These are phyloP conservation scores for Strobilomyces dryophilus DNA, from an alignment of 768 basidiomycete species.

Conservation along the genomic window DNA sequence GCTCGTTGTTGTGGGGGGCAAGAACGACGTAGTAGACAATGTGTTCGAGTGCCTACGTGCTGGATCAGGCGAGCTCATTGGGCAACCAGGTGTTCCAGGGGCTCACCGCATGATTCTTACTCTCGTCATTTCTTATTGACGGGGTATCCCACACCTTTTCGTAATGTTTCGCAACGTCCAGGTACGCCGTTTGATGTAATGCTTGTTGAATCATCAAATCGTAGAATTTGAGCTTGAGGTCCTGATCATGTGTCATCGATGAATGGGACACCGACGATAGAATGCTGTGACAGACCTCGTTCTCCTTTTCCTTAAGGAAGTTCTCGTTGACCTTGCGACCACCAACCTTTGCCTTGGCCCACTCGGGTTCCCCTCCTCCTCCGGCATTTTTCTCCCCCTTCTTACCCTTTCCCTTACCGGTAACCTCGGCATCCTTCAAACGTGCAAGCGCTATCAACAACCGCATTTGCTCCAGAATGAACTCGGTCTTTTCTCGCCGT, in stretches of 20 bases:
- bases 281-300: conserved; percentile 58
- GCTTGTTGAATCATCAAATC: conserved; percentile 96
- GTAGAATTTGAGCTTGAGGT: conserved; percentile 93
- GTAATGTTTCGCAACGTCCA: conserved; percentile 94
- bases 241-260: conserved; percentile 43
- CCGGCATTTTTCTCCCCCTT: conserved; percentile 49
- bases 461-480: conserved; percentile 97
- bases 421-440: conserved; percentile 64
- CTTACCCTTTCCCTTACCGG: conserved; percentile 55
- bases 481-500: conserved; percentile 95
- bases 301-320: conserved; percentile 84
- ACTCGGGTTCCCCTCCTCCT: conserved; percentile 80
- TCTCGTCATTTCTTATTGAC: conserved; percentile 81
- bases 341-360: conserved; percentile 89
- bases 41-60: conserved; percentile 89
- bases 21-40: conserved; percentile 94
- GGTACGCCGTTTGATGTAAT: conserved; percentile 76
- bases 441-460: conserved; percentile 74
- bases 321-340: conserved; percentile 92
- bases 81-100: background rate
- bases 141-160: conserved; percentile 98
- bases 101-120: conserved; percentile 65
- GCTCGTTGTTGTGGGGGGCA: conserved; percentile 93
- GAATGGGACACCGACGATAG: background rate
- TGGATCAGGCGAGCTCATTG: conserved; percentile 2